Evolutionary conservation across 257 asterid species (phyloP), one percentile per base, ranked within the genome.

Genomic region (Solanum phureja): DNA sequence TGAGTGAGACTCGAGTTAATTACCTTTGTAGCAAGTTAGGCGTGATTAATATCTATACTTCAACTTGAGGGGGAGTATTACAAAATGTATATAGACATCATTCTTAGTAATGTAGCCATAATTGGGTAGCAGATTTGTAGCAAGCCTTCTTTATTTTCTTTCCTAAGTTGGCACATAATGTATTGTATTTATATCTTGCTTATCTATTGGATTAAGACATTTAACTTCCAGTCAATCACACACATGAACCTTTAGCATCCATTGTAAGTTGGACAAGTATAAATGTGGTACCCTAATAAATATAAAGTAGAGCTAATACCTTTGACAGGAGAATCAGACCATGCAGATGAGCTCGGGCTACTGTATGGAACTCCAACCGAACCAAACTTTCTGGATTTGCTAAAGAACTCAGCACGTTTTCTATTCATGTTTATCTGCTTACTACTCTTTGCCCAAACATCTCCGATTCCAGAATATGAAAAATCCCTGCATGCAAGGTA

Each of bases 381-480:
- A 42, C 90, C 88, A 69, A 27, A 84, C 88, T 88, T 86, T 85
- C 93, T 88, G 38, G 95, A 88, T 90, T 94, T 91, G 69, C 95
- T 91, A 72, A 92, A 88, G 93, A 96, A 96, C 86, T 96, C 98
- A 71, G 98, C 90, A 49, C 92, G 94, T 88, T 90, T 93, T 83
- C 38, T 87, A 31, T 79, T 90, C 90, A 66, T 85, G 71, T 86
- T 88, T 82, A 83, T 84, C 87, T 90, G 91, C 86, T 24, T 86
- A 86, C 90, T 82, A 71, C 90, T 92, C 87, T 91, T 68, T 35
- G 84, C 27, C 91, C 91, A 89, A 66, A 90, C 86, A 89, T 90
- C 88, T 90, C 89, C 88, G 71, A 83, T 90, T 75, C 87, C 74
- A 13, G 91, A 87, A 92, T 75, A 94, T 11, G 92, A 86, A 21